Base-by-base conservation (phyloP, 1,139 yeast species). In the Pneumocystis carinii region DNA sequence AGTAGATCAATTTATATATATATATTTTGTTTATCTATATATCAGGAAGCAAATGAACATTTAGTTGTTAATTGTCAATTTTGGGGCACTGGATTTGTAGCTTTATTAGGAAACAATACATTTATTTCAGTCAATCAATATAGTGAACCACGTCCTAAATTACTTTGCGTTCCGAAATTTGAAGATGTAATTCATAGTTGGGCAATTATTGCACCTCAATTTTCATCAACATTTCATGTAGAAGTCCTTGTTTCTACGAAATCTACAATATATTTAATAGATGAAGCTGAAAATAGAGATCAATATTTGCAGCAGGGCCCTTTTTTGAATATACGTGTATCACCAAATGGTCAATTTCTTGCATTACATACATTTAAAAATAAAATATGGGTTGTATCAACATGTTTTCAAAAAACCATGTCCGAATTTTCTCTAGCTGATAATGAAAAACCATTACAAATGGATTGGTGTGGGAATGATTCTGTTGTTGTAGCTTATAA, bases 391-490 rank as follows among this genome's bases (percentile, higher is more conserved):
- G 84, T 87, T 15, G 77, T 81, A 38, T 82, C 83, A 35, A 72
- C 77, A 12, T 76, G 78, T 62, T 82, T 84, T 67, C 77, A 78
- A 64, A 78, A 78, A 59, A 77, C 79, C 2, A 73, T 85, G n/a
- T 75, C 83, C 48, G 84, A 82, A 63, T 81, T 72, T 63, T 69
- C 72, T 66, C 72, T 77, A 58, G 67, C 74, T 61, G 27, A 63
- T 2, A 61, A 78, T 0, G 70, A 66, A 4, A 58, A 65, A 12
- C 71, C 72, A 3, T 70, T 73, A 55, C 81, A 81, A 66, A 75
- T 88, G 14, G 79, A 79, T 66, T 90, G 97, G 97, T 87, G 96
- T 73, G 89, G 92, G 0, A 84, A 85, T 68, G 96, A 89, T 75
- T 89, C 94, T 0, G 83, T 90, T 0, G 84, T 83, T 0, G 69